These are phyloP conservation scores for Funneliformis mosseae DNA, from an alignment of 192 early-diverging fungal genomes.

Conservation along the genomic window DNA sequence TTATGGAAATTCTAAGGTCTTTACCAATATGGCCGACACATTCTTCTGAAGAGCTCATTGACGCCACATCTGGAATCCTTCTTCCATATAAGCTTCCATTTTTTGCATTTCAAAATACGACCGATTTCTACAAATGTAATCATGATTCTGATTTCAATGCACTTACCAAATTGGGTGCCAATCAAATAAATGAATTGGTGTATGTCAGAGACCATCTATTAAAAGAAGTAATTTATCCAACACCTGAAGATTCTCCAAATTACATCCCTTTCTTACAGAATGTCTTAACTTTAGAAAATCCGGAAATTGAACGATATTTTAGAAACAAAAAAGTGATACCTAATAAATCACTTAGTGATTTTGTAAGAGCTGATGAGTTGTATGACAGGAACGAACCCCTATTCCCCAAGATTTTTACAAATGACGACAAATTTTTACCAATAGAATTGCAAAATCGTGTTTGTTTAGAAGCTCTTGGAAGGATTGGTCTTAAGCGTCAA, in stretches of 20 bases:
- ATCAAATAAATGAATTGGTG: not conserved
- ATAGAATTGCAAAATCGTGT: not conserved
- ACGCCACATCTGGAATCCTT: not conserved
- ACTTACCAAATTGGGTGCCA: not conserved
- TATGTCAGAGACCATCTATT: not conserved
- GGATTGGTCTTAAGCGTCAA: not conserved
- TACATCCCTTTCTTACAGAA: not conserved
- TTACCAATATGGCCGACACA: not conserved
- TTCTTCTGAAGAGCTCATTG: not conserved
- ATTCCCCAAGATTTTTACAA: not conserved
- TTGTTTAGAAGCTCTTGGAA: not conserved
- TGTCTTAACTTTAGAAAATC: not conserved
- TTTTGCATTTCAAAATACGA: not conserved
- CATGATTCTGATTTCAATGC: not conserved
- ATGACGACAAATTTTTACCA: not conserved
- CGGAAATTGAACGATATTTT: not conserved
- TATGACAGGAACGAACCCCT: not conserved
- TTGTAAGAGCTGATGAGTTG: not conserved
- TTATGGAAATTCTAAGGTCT: not conserved
- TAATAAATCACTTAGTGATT: not conserved
- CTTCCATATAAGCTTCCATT: not conserved
- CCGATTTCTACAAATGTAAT: not conserved
- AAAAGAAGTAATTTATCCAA: not conserved
- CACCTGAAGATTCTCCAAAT: not conserved
- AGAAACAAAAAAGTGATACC: not conserved